Conservation (phyloP, 2,329 filamentous ascomycete species). For the Moelleriella libera region DNA sequence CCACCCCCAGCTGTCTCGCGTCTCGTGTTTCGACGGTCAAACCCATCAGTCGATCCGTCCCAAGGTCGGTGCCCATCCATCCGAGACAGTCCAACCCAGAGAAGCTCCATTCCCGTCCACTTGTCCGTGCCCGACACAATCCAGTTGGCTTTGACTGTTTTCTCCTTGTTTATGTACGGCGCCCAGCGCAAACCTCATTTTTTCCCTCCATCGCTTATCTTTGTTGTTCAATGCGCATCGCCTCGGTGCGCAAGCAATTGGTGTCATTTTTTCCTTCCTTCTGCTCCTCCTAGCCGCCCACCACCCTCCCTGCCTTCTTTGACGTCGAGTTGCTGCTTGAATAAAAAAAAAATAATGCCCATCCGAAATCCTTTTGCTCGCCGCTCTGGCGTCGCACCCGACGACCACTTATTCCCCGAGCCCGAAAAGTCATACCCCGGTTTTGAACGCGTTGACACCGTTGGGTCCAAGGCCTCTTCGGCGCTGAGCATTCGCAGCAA, state of each 20-base stretch:
- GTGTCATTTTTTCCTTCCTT: neutral
- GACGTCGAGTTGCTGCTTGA: neutral
- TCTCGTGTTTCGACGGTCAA: neutral
- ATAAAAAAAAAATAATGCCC: slow-evolving; percentile 32
- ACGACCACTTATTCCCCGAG: slow-evolving; percentile 38
- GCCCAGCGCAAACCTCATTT: neutral
- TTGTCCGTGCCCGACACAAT: neutral
- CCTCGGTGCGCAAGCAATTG: neutral
- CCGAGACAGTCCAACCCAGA: neutral
- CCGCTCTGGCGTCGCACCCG: slow-evolving; percentile 34
- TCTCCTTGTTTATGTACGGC: neutral
- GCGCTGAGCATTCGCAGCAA: slow-evolving; percentile 47
- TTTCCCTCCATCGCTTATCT: neutral
- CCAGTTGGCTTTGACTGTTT: neutral
- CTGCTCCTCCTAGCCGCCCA: neutral
- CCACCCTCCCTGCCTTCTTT: neutral
- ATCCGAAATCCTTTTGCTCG: slow-evolving; percentile 61
- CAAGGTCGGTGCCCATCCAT: neutral
- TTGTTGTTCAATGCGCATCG: neutral
- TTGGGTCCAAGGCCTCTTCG: slow-evolving; percentile 47
- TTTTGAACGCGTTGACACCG: slow-evolving; percentile 49
- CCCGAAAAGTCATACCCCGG: slow-evolving; percentile 19
- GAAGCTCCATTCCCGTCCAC: neutral
- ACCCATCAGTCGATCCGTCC: no score
- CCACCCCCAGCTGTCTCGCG: neutral